phyloP scores from a whole-genome alignment of 345 rosid species.

The Sonneratia caseolaris region DNA sequence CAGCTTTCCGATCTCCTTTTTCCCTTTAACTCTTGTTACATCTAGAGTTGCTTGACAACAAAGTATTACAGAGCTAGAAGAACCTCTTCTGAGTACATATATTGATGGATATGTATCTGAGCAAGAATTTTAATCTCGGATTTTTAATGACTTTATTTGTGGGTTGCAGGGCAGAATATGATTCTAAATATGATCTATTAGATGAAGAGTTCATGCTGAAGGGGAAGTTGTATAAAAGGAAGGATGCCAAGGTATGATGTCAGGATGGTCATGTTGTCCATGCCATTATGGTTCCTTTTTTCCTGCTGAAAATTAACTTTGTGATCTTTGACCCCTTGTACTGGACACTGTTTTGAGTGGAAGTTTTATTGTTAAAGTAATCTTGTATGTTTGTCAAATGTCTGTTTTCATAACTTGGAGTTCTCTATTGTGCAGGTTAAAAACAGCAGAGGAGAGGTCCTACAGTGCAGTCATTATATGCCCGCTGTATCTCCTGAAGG shows the following conservation, averaged over 20 bases:
- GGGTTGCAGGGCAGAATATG: slow-evolving; percentile 78
- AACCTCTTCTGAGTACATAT: background rate
- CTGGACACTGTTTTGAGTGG: background rate
- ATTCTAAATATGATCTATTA: slow-evolving; percentile 71
- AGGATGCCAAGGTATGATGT: slow-evolving; percentile 64
- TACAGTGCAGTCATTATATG: slow-evolving; percentile 82
- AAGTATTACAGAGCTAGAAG: background rate
- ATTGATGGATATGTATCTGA: background rate
- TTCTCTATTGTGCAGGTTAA: slow-evolving; percentile 41
- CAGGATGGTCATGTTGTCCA: background rate
- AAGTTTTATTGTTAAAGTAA: background rate
- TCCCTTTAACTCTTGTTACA: background rate
- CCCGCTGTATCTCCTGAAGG: slow-evolving; percentile 63
- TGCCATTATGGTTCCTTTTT: background rate
- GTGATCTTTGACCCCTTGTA: background rate
- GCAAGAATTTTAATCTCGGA: background rate
- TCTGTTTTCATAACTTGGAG: background rate
- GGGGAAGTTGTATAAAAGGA: slow-evolving; percentile 85
- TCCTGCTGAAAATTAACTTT: background rate
- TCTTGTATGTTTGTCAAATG: background rate
- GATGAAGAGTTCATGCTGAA: slow-evolving; percentile 72
- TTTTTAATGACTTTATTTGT: slow-evolving; percentile 4
- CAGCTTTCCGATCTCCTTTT: background rate
- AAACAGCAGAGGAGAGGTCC: slow-evolving; percentile 64
- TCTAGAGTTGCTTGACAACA: background rate